Evolutionary conservation across 495 filamentous ascomycete species (phyloP), one percentile per base, ranked within the genome.

Genomic region (Aspergillus avenaceus): DNA sequence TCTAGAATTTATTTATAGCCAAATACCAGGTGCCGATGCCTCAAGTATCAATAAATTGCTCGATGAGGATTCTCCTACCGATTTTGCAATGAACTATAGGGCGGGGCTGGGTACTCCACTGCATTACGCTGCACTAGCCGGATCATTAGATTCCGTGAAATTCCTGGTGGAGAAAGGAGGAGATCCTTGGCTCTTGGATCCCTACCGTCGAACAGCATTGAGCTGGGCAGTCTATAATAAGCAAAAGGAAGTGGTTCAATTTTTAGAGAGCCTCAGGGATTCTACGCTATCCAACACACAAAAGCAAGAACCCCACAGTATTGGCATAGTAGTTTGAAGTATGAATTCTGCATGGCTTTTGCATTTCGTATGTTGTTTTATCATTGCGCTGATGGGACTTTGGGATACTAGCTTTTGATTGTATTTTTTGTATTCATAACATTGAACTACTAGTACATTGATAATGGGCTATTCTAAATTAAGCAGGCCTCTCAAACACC

Each of bases 31-130:
- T 14, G n/a, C 11, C 14, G 29, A 45, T 45, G 42, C 42, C 3
- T n/a, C 18, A 8, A 14, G 29, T 45, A 25, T 45, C 26, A 45
- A 45, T 14, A 45, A 45, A 29, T 18, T 45, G 42, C 42, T 45
- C 1, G 42, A 45, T 14, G 4, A 45, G 11, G 24, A 45, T 45
- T 45, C 13, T 5, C 42, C 23, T 27, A 5, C 14, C 5, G 42
- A 45, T 8, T 45, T 45, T 13, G 42, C 42, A 13, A 45, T 45
- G 13, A 45, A 45, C 16, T 29, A 28, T 14, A 29, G 42, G 12
- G 42, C 26, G 16, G 42, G 42, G 5, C 42, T 45, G 19, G 42
- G 42, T 3, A 45, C 14, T 9, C 42, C 42, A 28, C 24, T 27
- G 18, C 42, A 45, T 11, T 45, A 16, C 42, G 42, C 42, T 18